A percentile compares a stretch with the other conserved stretches of the same genome.
Conservation (phyloP, 208 protist species). For the Polymyxa betae region DNA sequence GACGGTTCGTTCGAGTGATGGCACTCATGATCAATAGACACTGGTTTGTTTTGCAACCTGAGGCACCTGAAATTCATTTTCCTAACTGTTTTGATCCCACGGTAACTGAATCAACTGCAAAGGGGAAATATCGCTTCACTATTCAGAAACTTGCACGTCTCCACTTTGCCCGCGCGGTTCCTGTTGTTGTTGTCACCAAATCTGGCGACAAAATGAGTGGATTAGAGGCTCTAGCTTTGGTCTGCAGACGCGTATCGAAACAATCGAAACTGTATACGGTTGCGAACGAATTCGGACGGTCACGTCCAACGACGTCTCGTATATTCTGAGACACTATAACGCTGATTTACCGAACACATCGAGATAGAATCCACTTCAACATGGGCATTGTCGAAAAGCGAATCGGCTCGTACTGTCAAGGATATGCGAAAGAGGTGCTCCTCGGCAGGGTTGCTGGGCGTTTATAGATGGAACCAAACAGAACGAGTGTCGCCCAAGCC, state of each 20-base stretch:
- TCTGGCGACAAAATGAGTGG: background rate
- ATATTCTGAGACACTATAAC: background rate
- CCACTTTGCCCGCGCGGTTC: background rate
- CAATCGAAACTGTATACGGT: background rate
- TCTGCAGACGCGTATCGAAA: background rate
- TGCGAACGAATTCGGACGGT: background rate
- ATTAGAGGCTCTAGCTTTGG: background rate
- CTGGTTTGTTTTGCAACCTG: background rate
- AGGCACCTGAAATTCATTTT: background rate
- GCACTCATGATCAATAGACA: background rate
- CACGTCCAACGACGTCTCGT: background rate
- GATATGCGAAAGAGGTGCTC: background rate
- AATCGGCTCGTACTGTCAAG: background rate
- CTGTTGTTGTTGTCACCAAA: background rate
- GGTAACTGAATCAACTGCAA: background rate
- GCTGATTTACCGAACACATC: background rate
- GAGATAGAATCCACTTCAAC: background rate
- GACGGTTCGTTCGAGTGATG: background rate
- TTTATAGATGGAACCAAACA: constrained; percentile 5
- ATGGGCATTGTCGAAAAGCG: background rate
- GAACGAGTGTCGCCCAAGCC: background rate
- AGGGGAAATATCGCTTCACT: background rate
- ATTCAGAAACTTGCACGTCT: background rate
- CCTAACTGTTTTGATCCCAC: background rate
- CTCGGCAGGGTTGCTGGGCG: background rate